Evolutionary conservation across 2,329 filamentous ascomycete genomes (phyloP).

Genomic region (Aspergillus japonicus): DNA sequence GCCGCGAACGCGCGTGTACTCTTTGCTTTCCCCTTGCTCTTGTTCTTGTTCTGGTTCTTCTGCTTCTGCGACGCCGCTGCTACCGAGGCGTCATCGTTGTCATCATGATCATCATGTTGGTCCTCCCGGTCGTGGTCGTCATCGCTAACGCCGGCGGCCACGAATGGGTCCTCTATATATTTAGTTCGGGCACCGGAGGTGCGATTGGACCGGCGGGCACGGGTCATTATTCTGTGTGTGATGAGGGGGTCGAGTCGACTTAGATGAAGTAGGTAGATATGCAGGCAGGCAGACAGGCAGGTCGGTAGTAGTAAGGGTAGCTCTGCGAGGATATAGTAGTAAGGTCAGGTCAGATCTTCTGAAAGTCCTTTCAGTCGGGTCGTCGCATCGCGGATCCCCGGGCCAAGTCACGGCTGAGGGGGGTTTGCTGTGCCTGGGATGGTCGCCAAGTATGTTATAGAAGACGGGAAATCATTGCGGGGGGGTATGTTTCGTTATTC

Average conservation of each 20-base stretch:
- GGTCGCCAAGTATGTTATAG: neutral
- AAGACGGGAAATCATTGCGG: neutral
- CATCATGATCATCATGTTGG: conserved; percentile 19
- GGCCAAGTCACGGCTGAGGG: neutral
- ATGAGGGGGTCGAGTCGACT: neutral
- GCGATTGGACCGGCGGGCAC: conserved; percentile 37
- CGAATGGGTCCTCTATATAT: conserved; percentile 39
- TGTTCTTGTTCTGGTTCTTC: conserved; percentile 9
- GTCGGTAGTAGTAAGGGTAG: too few relatives aligned
- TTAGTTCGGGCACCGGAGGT: conserved; percentile 29
- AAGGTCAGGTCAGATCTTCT: neutral
- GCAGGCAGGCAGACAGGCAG: too few relatives aligned
- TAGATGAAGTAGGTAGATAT: neutral
- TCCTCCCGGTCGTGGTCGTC: conserved; percentile 12
- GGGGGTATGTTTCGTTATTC: neutral
- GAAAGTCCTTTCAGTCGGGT: neutral
- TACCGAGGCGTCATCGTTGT: conserved; percentile 7
- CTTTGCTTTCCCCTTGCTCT: conserved; percentile 14
- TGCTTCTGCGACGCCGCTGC: too few relatives aligned
- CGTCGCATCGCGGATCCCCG: neutral
- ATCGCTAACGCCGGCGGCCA: conserved; percentile 30
- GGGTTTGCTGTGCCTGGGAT: neutral
- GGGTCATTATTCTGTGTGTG: conserved; percentile 22
- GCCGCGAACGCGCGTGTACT: conserved; percentile 9
- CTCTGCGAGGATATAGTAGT: too few relatives aligned